These are phyloP conservation scores for Hebeloma cylindrosporum DNA, from an alignment of 768 basidiomycete genomes.

Conservation along the genomic window DNA sequence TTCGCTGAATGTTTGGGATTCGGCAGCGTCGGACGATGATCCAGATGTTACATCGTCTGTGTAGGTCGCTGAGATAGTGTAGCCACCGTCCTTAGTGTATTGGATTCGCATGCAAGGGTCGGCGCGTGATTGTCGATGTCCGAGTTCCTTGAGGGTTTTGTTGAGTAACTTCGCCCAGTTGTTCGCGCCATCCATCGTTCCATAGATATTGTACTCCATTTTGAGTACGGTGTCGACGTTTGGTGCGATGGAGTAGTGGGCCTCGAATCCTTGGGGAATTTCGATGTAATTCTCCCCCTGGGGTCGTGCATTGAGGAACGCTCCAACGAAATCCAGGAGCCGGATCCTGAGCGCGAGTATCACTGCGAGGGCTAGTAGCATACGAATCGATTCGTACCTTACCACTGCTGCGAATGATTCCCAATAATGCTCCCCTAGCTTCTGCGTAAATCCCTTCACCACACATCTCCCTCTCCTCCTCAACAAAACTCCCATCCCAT, in stretches of 20 bases:
- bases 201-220: too few species aligned
- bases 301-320: constrained; percentile 2
- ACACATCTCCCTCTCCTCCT: constrained; percentile 10
- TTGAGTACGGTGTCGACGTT: too few species aligned
- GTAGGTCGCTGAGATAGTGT: constrained; percentile 4
- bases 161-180: constrained; percentile 2
- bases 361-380: constrained; percentile 1
- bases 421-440: constrained; percentile 8
- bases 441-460: constrained; percentile 7
- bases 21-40: neutral
- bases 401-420: constrained; percentile 2
- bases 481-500: neutral
- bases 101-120: constrained; percentile 2
- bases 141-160: neutral
- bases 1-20: neutral
- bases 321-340: constrained; percentile 2
- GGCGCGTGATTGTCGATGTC: constrained; percentile 2
- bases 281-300: constrained; percentile 2
- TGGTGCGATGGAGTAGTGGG: too few species aligned
- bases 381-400: constrained; percentile 1
- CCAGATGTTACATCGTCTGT: constrained; percentile 2
- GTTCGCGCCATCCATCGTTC: neutral
- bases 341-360: neutral
- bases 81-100: neutral
- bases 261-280: constrained; percentile 1